phyloP scores from a whole-genome alignment of 108 stramenopile species.

The Nannochloropsis granulata region DNA sequence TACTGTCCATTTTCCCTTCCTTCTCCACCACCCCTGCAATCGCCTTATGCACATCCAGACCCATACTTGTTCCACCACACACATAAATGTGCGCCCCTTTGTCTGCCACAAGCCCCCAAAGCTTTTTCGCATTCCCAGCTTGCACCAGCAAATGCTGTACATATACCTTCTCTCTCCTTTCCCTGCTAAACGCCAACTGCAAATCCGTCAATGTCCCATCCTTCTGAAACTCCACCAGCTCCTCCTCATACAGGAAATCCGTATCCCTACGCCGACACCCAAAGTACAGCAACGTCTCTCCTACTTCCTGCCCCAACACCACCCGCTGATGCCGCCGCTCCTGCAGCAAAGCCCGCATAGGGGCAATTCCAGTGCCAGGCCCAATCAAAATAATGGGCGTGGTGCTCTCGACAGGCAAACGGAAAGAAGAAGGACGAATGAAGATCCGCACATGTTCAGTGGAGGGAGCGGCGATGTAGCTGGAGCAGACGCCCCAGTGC shows the following conservation, averaged over 20 bases:
- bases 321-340: slow-evolving; percentile 41
- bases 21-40: slow-evolving; percentile 2
- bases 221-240: slow-evolving; percentile 47
- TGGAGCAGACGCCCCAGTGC: slow-evolving; percentile 70
- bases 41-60: slow-evolving; percentile 28
- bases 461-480: slow-evolving; percentile 43
- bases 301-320: slow-evolving; percentile 12
- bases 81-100: slow-evolving; percentile 33
- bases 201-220: slow-evolving; percentile 57
- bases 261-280: slow-evolving; percentile 65
- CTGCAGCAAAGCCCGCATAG: slow-evolving; percentile 84
- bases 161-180: slow-evolving; percentile 68
- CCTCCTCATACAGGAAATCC: slow-evolving; percentile 84
- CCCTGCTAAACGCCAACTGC: slow-evolving; percentile 72
- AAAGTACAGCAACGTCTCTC: slow-evolving; percentile 75
- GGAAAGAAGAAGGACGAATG: slow-evolving; percentile 72
- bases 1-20: not conserved
- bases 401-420: slow-evolving; percentile 31
- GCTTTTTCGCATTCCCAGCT: slow-evolving; percentile 14
- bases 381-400: slow-evolving; percentile 83
- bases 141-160: slow-evolving; percentile 38
- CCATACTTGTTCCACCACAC: slow-evolving; percentile 41
- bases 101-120: slow-evolving; percentile 16
- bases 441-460: slow-evolving; percentile 52
- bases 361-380: slow-evolving; percentile 96